phyloP scores from a whole-genome alignment of 1,284 basidiomycete species.

The Tilletia caries region DNA sequence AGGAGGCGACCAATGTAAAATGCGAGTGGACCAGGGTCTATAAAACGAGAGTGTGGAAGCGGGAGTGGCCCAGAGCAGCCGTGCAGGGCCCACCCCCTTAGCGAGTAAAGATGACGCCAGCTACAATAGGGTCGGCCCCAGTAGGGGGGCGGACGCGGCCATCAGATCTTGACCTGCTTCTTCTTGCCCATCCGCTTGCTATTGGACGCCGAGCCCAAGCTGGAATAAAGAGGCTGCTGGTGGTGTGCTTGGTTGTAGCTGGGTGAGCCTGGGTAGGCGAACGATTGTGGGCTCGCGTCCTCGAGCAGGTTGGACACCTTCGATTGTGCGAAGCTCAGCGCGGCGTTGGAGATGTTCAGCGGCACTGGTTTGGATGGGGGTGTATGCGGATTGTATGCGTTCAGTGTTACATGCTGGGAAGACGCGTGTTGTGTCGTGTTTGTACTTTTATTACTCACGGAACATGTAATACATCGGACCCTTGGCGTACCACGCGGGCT shows the following conservation, averaged over 20 bases:
- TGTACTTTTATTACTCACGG: background rate
- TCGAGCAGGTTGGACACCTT: conserved; percentile 2
- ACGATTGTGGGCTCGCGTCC: conserved; percentile 5
- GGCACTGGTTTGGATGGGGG: background rate
- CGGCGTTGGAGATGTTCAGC: conserved; percentile 1
- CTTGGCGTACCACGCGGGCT: conserved; percentile 10
- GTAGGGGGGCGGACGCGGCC: too few relatives aligned
- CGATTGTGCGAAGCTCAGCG: background rate
- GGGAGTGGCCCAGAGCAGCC: too few relatives aligned
- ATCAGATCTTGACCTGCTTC: conserved; percentile 11
- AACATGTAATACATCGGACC: conserved; percentile 7
- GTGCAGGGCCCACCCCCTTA: too few relatives aligned
- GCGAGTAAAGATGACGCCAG: too few relatives aligned
- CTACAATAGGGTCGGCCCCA: too few relatives aligned
- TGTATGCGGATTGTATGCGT: background rate
- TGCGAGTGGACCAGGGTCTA: too few relatives aligned
- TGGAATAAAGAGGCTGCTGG: background rate
- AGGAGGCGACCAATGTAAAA: too few relatives aligned
- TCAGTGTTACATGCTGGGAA: too few relatives aligned
- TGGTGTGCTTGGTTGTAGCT: background rate
- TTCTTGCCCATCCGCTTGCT: conserved; percentile 13
- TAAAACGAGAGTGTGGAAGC: too few relatives aligned
- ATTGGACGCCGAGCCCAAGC: background rate
- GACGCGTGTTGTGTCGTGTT: background rate
- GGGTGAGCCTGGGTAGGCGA: background rate